Evolutionary conservation across 495 filamentous ascomycete genomes (phyloP).

Genomic region (Neurospora tetrasperma): DNA sequence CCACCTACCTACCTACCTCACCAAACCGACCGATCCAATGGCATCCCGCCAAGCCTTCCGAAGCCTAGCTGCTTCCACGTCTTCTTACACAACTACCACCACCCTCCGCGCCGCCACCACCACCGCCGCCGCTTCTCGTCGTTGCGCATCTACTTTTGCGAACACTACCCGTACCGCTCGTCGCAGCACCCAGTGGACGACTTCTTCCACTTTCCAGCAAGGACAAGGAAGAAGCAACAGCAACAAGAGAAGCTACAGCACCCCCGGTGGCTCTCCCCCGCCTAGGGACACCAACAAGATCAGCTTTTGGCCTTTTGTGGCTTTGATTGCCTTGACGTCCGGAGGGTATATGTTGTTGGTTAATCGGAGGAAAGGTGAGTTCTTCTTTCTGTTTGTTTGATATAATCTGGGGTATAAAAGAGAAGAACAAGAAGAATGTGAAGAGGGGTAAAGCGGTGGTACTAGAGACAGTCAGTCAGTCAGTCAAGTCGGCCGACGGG

Average conservation of each 20-base stretch:
- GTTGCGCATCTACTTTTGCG: neutral
- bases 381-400: neutral
- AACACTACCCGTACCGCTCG: constrained; percentile 22
- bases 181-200: constrained; percentile 1
- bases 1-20: neutral
- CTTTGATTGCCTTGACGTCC: constrained; percentile 35
- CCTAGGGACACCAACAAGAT: constrained; percentile 22
- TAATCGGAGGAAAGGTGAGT: constrained; percentile 24
- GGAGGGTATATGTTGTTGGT: constrained; percentile 37
- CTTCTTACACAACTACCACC: constrained; percentile 1
- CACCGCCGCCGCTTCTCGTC: neutral
- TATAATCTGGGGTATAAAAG: neutral
- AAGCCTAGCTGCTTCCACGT: neutral
- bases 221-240: no score
- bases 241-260: neutral
- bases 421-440: neutral
- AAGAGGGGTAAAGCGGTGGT: no score
- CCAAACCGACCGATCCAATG: neutral
- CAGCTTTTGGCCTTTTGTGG: constrained; percentile 42
- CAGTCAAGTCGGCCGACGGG: neutral
- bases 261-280: constrained; percentile 12
- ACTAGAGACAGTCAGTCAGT: no score
- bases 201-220: neutral
- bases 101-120: constrained; percentile 3
- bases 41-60: neutral